Conservation (phyloP, 2,329 filamentous ascomycete genomes). For the Emericellopsis cladophorae region DNA sequence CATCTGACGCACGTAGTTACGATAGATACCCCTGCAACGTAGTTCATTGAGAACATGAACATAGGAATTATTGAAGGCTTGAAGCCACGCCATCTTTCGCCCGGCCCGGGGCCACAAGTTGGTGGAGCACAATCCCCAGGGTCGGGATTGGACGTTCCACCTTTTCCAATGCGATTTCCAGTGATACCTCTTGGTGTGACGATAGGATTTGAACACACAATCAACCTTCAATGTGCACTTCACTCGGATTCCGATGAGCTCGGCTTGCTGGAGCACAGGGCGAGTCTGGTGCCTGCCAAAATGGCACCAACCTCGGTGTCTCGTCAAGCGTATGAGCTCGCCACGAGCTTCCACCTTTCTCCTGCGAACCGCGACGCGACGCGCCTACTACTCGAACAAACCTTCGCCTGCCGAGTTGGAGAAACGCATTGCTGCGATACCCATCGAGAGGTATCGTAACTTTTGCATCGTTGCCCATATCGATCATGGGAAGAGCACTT, state of each 20-base stretch:
- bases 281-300: constrained; percentile 20
- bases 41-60: too few relatives aligned
- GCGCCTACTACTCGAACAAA: constrained; percentile 9
- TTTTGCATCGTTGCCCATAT: constrained; percentile 99
- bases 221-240: neutral
- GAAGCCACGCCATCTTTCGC: too few relatives aligned
- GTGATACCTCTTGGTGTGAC: too few relatives aligned
- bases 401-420: constrained; percentile 20
- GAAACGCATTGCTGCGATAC: constrained; percentile 56
- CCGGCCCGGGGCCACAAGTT: too few relatives aligned
- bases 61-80: too few relatives aligned
- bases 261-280: constrained; percentile 19
- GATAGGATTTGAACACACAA: too few relatives aligned
- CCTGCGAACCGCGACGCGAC: neutral
- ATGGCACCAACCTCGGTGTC: constrained; percentile 11
- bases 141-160: too few relatives aligned
- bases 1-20: neutral
- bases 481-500: constrained; percentile 95
- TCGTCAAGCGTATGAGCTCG: neutral
- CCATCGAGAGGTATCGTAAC: constrained; percentile 73
- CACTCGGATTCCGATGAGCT: constrained; percentile 18
- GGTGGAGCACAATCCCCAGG: too few relatives aligned
- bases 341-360: neutral
- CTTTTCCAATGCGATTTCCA: too few relatives aligned
- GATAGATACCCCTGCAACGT: neutral